These are phyloP conservation scores for Peronospora belbahrii DNA, from an alignment of 352 stramenopile species.

Conservation along the genomic window DNA sequence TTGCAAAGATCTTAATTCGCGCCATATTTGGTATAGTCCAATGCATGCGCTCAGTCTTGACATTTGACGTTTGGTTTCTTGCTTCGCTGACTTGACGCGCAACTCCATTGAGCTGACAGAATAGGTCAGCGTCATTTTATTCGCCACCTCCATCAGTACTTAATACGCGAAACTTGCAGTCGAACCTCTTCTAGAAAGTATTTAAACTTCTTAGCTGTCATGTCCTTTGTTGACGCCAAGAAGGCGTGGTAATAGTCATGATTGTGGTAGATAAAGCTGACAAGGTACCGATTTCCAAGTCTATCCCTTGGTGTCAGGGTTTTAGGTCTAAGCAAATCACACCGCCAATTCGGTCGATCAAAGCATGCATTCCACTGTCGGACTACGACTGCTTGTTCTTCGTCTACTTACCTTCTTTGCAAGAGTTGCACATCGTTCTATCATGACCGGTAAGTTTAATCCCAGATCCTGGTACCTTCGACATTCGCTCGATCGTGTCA, in stretches of 20 bases:
- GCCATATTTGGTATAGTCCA: conserved; percentile 16
- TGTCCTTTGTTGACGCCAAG: not conserved
- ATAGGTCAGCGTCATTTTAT: not conserved
- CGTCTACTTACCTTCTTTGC: not conserved
- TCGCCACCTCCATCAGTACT: not conserved
- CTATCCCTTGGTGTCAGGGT: not conserved
- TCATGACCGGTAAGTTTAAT: not conserved
- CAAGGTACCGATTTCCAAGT: not conserved
- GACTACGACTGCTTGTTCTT: conserved; percentile 4
- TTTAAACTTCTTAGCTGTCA: not conserved
- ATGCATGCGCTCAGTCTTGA: conserved; percentile 13
- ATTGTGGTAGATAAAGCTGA: not conserved
- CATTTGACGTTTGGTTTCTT: no score
- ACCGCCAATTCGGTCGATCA: not conserved
- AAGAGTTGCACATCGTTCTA: not conserved
- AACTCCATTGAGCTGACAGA: no score
- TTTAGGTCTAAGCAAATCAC: not conserved
- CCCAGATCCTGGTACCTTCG: not conserved
- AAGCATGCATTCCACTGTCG: not conserved
- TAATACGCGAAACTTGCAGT: not conserved
- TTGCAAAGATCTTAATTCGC: not conserved
- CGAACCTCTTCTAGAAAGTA: not conserved
- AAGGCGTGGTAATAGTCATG: not conserved
- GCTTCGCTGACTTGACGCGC: no score
- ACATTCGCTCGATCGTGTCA: no score